Base-by-base conservation (phyloP, 2,329 filamentous ascomycete genomes). In the Aspergillus novofumigatus region DNA sequence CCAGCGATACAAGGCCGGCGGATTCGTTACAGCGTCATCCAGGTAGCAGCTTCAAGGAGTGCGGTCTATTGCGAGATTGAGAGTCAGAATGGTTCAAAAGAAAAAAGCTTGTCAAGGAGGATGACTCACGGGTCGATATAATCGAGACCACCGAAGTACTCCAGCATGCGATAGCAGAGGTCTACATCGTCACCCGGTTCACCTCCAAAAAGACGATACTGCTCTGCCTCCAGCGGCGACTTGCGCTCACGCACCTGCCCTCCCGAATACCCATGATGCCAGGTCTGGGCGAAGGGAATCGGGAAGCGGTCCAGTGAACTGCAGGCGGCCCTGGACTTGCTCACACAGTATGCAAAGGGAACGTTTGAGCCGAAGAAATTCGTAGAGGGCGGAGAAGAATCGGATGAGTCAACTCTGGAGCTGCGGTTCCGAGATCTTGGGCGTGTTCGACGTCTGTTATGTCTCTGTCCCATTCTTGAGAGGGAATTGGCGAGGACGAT, bases 131-230 rank as follows among this genome's bases (percentile, higher is more conserved):
- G 66, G 56, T 79, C 68, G 59, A 80, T 76, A 66, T 78, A 81
- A 61, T 80, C 77, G 62, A 81, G 73, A 54, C 75, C 75, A 63
- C 70, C 77, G 57, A 80, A 80, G 55, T 77, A 78, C 62, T 80
- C 77, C 58, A 79, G 69, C 78, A 81, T 81, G 55, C 74, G 74
- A 63, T 76, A 76, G 65, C 78, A 80, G 47, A 81, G 71, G 55
- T 62, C 69, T 58, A 73, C 64, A 58, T 78, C 75, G 58, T 78
- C 76, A 32, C 75, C 75, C 17, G 75, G 73, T 61, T 76, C 75
- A 11, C 75, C 77, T 26, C 77, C 77, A 61, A 78, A 79, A 3
- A 78, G 68, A 55, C 77, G 77, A 64, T 67, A 77, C 59, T 75
- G 76, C 54, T 78, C 75, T 41, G 65, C 69, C 62, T 78, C 72